Evolutionary conservation across 306 rosid species (phyloP).

Genomic region (Ormosia emarginata): DNA sequence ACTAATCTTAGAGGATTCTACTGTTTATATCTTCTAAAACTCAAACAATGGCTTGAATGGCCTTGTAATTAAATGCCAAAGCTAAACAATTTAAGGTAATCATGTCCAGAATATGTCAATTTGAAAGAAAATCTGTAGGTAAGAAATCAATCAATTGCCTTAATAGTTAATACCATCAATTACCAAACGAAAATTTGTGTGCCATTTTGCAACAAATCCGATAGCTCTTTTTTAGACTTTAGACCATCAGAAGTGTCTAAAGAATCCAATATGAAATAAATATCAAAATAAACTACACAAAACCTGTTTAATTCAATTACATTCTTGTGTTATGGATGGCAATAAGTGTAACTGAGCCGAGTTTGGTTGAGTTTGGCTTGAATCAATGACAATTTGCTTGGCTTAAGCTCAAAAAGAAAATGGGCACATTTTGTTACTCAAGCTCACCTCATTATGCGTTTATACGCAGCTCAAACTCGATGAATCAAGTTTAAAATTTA

Average conservation of each 20-base stretch:
- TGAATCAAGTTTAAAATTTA: too few relatives aligned
- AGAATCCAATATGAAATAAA: not conserved
- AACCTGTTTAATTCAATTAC: not conserved
- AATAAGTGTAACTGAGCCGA: too few relatives aligned
- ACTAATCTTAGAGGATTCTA: not conserved
- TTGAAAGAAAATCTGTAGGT: not conserved
- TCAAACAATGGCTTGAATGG: not conserved
- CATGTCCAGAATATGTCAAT: not conserved
- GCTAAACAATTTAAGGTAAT: not conserved
- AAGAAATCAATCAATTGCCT: not conserved
- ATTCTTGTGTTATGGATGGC: too few relatives aligned
- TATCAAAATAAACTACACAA: too few relatives aligned
- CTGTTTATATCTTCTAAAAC: not conserved
- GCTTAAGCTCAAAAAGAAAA: too few relatives aligned
- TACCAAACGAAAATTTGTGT: not conserved
- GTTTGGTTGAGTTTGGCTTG: too few relatives aligned
- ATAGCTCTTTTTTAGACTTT: not conserved
- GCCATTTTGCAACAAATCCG: not conserved
- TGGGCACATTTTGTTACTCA: too few relatives aligned
- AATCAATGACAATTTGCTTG: too few relatives aligned
- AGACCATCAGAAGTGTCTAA: not conserved
- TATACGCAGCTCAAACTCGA: too few relatives aligned
- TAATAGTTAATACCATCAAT: not conserved
- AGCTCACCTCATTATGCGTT: too few relatives aligned
- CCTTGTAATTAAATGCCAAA: not conserved